These are phyloP conservation scores for Erodium trifolium DNA, from an alignment of 441 rosid species.

Conservation along the genomic window DNA sequence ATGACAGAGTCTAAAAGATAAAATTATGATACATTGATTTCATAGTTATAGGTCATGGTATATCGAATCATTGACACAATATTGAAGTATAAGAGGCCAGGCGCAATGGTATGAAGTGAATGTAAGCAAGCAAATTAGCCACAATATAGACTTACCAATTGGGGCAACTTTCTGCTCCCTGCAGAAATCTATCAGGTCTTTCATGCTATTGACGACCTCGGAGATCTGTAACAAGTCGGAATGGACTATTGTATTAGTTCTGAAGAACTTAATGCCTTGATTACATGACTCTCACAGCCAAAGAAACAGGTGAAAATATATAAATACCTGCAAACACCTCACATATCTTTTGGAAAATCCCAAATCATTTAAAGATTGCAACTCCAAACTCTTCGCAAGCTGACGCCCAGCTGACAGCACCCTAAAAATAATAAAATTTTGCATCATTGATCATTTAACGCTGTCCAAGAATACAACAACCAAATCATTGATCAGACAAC, in stretches of 20 bases:
- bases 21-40: too few species aligned
- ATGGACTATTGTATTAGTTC: background rate
- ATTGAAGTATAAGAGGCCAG: too few species aligned
- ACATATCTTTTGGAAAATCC: slow-evolving; percentile 67
- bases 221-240: slow-evolving; percentile 52
- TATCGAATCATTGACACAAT: too few species aligned
- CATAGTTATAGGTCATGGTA: too few species aligned
- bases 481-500: background rate
- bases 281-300: too few species aligned
- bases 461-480: too few species aligned
- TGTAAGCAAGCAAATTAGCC: background rate
- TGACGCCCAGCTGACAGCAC: slow-evolving; percentile 87
- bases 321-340: slow-evolving; percentile 80
- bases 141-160: slow-evolving; percentile 44
- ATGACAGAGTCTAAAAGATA: too few species aligned
- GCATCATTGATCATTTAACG: slow-evolving; percentile 4
- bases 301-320: slow-evolving; percentile 12
- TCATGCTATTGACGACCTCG: slow-evolving; percentile 99
- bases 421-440: slow-evolving; percentile 36
- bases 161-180: slow-evolving; percentile 79
- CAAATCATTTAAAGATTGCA: slow-evolving; percentile 42
- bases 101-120: background rate
- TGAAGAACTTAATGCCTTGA: background rate
- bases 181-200: slow-evolving; percentile 87
- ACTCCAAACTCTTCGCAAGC: slow-evolving; percentile 81